Conservation (phyloP, 106 monocot species). For the Chionographis japonica region DNA sequence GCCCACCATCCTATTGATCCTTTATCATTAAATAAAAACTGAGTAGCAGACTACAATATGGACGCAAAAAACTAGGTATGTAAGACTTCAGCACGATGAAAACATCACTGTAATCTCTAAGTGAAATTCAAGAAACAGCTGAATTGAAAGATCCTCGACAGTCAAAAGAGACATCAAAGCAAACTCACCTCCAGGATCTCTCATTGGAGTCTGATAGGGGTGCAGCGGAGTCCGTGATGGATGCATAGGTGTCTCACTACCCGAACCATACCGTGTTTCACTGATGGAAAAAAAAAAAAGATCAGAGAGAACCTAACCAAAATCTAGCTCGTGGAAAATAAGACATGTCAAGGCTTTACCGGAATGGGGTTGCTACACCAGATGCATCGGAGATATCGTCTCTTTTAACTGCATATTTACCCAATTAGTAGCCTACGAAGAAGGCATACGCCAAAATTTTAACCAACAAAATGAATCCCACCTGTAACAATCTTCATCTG, state of each 20-base stretch:
- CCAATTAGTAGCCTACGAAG: not conserved
- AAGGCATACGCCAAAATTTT: not conserved
- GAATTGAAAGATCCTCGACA: too few species aligned
- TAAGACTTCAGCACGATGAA: too few species aligned
- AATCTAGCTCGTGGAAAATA: not conserved
- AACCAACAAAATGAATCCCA: conserved; percentile 6
- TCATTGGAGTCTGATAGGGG: conserved; percentile 94
- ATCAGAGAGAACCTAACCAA: not conserved
- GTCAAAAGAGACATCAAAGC: too few species aligned
- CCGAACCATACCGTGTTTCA: conserved; percentile 80
- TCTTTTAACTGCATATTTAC: conserved; percentile 56
- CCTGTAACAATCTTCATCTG: conserved; percentile 98
- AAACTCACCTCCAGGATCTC: conserved; percentile 90
- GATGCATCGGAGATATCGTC: conserved; percentile 70
- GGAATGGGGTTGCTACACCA: conserved; percentile 51
- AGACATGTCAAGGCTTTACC: conserved; percentile 36
- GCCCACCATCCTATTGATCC: too few species aligned
- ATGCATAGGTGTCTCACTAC: conserved; percentile 98
- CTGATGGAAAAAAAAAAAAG: conserved; percentile 28
- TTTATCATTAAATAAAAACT: too few species aligned
- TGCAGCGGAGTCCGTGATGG: conserved; percentile 96
- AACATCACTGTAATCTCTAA: too few species aligned
- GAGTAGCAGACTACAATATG: too few species aligned
- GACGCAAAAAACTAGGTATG: too few species aligned
- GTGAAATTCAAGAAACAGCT: too few species aligned